Evolutionary conservation across 108 stramenopile genomes (phyloP), one percentile per base, ranked within the genome.

Genomic region (Cyclotella baltica): DNA sequence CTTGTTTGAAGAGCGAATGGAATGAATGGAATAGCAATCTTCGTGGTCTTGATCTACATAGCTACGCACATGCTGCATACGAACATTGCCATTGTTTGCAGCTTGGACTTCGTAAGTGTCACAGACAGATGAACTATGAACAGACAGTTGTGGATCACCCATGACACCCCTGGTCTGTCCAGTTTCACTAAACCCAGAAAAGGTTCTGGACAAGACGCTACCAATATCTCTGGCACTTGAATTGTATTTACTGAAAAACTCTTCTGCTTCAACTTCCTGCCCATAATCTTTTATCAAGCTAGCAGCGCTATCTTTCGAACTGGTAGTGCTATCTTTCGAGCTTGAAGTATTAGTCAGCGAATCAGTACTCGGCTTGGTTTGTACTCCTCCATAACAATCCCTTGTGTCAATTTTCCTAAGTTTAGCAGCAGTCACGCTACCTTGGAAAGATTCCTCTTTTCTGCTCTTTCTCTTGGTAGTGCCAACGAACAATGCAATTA

Each of bases 11-110:
- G 22, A 20, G 27, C 25, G 48, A n/a, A 67, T 30, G 25, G 67
- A 67, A 28, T 51, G 25, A 29, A 67, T 51, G 48, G 48, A 51
- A 67, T 51, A 51, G 29, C 43, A 40, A 48, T 67, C 67, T 16
- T 67, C 67, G 4, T 64, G 18, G 31, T 51, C 48, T 31, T 31
- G 20, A 13, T 22, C 38, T 47, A 18, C 22, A 20, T 9, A 67
- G 27, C 18, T 46, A 11, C 23, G 20, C 0, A 55, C 55, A 23
- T 55, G 10, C 25, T 55, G 55, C 11, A 55, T 55, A 55, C 55
- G 55, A 25, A 55, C 25, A 27, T 27, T 23, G 23, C 55, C 55
- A 55, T 25, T 5, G 3, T 10, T 1, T 23, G 11, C 25, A 6
- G 25, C 25, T 10, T n/a, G 20, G 25, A 23, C 25, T 25, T 55